phyloP scores from a whole-genome alignment of 2,329 filamentous ascomycete genomes.

The Pseudocercospora eumusae region DNA sequence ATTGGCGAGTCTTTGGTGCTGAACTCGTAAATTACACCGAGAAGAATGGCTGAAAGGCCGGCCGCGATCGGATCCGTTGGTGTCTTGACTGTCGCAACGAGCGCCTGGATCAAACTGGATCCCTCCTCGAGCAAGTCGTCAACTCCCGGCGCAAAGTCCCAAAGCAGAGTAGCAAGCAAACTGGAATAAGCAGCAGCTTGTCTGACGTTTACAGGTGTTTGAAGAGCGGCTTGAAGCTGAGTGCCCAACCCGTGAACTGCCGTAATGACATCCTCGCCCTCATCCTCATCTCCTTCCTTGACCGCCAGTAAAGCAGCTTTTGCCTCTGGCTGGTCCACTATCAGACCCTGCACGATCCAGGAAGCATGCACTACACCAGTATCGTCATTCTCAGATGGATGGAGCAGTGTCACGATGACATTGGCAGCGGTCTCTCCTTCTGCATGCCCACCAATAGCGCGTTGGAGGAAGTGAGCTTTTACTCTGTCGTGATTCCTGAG shows the following conservation, averaged over 20 bases:
- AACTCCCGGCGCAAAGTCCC: conserved; percentile 85
- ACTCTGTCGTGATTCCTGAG: conserved; percentile 80
- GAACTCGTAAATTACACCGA: conserved; percentile 93
- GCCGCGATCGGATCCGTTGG: conserved; percentile 52
- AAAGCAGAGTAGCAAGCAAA: conserved; percentile 85
- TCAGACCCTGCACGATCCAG: conserved; percentile 79
- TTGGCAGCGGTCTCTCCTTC: conserved; percentile 78
- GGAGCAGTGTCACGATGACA: conserved; percentile 78
- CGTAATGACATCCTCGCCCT: conserved; percentile 91
- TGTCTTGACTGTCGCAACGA: conserved; percentile 54
- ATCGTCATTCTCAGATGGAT: conserved; percentile 69
- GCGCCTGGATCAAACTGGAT: conserved; percentile 72
- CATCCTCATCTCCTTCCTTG: conserved; percentile 83
- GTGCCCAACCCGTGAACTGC: conserved; percentile 85
- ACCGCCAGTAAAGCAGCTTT: conserved; percentile 79
- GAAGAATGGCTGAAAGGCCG: conserved; percentile 78
- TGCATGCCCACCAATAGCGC: conserved; percentile 88
- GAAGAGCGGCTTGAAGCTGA: conserved; percentile 78
- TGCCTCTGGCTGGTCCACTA: conserved; percentile 76
- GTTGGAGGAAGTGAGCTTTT: conserved; percentile 77
- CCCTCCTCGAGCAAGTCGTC: conserved; percentile 92
- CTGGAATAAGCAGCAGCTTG: conserved; percentile 84
- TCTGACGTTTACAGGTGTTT: conserved; percentile 68
- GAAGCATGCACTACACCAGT: conserved; percentile 90
- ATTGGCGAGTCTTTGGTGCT: conserved; percentile 96